Evolutionary conservation across 2,329 filamentous ascomycete genomes (phyloP).

Genomic region (Sclerotinia trifoliorum): DNA sequence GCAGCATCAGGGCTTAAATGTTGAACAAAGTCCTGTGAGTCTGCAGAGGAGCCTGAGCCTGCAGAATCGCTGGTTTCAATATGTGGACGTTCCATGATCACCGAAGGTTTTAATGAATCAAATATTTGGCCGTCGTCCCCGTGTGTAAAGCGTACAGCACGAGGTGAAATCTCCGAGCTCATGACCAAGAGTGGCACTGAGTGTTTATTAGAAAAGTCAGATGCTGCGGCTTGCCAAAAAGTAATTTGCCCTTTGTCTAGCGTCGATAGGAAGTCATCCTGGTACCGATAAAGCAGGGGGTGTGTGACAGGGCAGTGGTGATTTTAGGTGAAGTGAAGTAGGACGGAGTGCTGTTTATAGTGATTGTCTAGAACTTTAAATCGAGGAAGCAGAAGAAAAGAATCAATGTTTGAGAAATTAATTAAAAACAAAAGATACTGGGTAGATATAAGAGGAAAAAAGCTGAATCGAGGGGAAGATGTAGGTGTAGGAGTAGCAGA

Average conservation of each 20-base stretch:
- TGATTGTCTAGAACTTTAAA: neutral
- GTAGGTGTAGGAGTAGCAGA: neutral
- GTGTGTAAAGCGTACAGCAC: constrained; percentile 57
- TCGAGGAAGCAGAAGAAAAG: neutral
- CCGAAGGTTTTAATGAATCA: constrained; percentile 45
- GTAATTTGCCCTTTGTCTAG: constrained; percentile 25
- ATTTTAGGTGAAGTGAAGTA: neutral
- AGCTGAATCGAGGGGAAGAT: neutral
- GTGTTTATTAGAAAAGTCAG: constrained; percentile 2
- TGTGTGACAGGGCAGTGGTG: neutral
- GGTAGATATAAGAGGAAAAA: neutral
- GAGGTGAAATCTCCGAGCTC: constrained; percentile 51
- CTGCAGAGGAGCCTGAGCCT: constrained; percentile 32
- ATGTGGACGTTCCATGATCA: constrained; percentile 39
- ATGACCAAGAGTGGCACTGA: constrained; percentile 26
- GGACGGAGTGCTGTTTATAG: neutral
- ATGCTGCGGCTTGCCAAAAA: constrained; percentile 15
- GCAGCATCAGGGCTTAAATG: constrained; percentile 27
- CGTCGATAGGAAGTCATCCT: constrained; percentile 23
- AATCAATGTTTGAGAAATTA: neutral
- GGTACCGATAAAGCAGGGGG: constrained; percentile 17
- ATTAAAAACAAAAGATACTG: neutral
- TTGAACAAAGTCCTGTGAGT: constrained; percentile 37
- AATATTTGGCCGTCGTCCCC: constrained; percentile 48
- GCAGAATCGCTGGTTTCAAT: constrained; percentile 47